Evolutionary conservation across 345 rosid species (phyloP), one percentile per base, ranked within the genome.

Genomic region (Toxicodendron radicans): DNA sequence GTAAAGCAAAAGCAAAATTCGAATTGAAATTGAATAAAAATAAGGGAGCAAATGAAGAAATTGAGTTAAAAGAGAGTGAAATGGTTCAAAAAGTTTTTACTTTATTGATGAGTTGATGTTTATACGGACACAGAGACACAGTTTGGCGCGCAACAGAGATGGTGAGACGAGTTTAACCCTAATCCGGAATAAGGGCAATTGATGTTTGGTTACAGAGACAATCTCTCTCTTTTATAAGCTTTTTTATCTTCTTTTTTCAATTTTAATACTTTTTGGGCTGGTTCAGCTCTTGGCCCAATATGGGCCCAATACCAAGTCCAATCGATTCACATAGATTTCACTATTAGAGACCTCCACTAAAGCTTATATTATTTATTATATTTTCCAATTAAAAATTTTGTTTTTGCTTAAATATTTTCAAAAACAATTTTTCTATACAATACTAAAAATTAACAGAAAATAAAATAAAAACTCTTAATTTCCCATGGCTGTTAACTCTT

Each of bases 181-280:
- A 85, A 84, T 72, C 86, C 85, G 83, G 84, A 80, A 82, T 83
- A 84, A 73, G 84, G 49, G 24, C 66, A 7, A 64, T 58, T 38
- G 33, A 59, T 85, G 89, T 87, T 87, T 87, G 91, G 91, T 75
- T 82, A 85, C 90, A 72, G 81, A 81, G 68, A 68, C 71, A 68
- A 32, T 46, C 70, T 63, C 43, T n/a, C 24, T 18, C n/a, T 66
- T 27, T 49, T 60, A 12, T 10, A 20, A 46, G 23, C 8, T 10
- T 67, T 51, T 11, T 35, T 4, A 13, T 38, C 38, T 64, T 23
- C 0, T 16, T 41, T 24, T 21, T 10, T 32, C 8, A 0, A 1
- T 6, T 51, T 20, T n/a, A 1, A 3, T 18, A 23, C 53, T 0
- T 12, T 3, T 12, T 62, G 48, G 24, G 16, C 66, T 1, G 2